These are phyloP conservation scores for Penicillium alfredii DNA, from an alignment of 495 filamentous ascomycete species.

Conservation along the genomic window DNA sequence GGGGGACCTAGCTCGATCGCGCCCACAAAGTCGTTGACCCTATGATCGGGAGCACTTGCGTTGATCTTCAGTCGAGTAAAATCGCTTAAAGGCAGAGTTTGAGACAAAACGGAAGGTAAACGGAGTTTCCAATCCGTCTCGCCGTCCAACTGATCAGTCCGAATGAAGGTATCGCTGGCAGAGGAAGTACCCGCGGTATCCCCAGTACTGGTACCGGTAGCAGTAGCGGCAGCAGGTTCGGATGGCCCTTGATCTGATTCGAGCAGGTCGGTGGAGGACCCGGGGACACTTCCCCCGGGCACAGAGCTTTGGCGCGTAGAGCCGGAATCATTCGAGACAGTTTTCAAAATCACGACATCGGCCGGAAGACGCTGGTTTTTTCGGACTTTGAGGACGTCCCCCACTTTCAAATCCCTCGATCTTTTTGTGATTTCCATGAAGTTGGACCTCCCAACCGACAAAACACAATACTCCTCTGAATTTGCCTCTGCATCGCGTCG, in stretches of 20 bases:
- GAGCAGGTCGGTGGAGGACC: conserved; percentile 18
- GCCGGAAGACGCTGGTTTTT: conserved; percentile 91
- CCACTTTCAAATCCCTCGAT: conserved; percentile 86
- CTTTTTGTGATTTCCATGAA: conserved; percentile 62
- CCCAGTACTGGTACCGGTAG: conserved; percentile 4
- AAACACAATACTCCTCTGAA: conserved; percentile 77
- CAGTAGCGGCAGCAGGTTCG: conserved; percentile 7
- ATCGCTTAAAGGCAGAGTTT: conserved; percentile 60
- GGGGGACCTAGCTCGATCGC: conserved; percentile 59
- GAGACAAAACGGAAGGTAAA: conserved; percentile 76
- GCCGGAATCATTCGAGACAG: conserved; percentile 58
- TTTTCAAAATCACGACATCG: conserved; percentile 90
- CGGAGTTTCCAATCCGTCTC: conserved; percentile 99
- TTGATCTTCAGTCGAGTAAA: conserved; percentile 69
- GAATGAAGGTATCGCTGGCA: conserved; percentile 87
- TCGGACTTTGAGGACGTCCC: conserved; percentile 84
- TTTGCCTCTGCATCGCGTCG: conserved; percentile 90
- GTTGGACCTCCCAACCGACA: conserved; percentile 52
- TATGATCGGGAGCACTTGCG: conserved; percentile 81
- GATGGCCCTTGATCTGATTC: conserved; percentile 17
- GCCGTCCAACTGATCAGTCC: conserved; percentile 95
- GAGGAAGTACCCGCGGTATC: conserved; percentile 16
- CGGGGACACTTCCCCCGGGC: conserved; percentile 7
- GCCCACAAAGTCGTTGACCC: conserved; percentile 89
- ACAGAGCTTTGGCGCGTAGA: conserved; percentile 17